These are phyloP conservation scores for Spiromastix sp. DNA, from an alignment of 2,329 filamentous ascomycete genomes.

Conservation along the genomic window DNA sequence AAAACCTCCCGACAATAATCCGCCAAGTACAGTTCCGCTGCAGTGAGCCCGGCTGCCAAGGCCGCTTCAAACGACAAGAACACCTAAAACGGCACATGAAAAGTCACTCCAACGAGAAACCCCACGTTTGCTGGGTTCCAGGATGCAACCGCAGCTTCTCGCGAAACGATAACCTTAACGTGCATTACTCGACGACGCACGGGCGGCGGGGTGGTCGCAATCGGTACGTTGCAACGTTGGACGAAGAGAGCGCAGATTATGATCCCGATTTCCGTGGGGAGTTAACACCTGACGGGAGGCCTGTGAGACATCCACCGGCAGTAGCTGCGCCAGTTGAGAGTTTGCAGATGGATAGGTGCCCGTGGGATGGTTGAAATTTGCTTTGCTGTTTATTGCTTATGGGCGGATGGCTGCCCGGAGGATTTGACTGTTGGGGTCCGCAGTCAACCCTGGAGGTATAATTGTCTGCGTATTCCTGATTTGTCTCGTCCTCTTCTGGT, in stretches of 20 bases:
- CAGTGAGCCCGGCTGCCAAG: conserved; percentile 32
- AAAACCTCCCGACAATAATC: conserved; percentile 28
- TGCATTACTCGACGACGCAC: conserved; percentile 37
- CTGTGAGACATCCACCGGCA: no score
- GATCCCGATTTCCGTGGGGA: conserved; percentile 35
- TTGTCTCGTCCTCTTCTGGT: no score
- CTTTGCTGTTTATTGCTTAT: no score
- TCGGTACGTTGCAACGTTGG: conserved; percentile 36
- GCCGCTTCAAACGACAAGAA: conserved; percentile 39
- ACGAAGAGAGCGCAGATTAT: conserved; percentile 32
- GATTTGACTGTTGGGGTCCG: no score
- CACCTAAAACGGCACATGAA: conserved; percentile 41
- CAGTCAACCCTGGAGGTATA: no score
- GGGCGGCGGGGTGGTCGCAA: conserved; percentile 37
- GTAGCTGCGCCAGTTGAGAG: no score
- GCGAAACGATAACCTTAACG: conserved; percentile 36
- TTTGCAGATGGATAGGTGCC: no score
- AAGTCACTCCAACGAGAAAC: conserved; percentile 36
- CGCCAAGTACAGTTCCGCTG: conserved; percentile 34
- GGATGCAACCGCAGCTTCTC: conserved; percentile 33
- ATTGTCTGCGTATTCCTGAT: no score
- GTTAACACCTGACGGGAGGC: conserved; percentile 32
- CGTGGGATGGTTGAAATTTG: no score
- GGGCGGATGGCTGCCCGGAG: no score
- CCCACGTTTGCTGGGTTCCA: conserved; percentile 35